Base-by-base conservation (phyloP, 2,329 filamentous ascomycete genomes). In the Alternaria solani region DNA sequence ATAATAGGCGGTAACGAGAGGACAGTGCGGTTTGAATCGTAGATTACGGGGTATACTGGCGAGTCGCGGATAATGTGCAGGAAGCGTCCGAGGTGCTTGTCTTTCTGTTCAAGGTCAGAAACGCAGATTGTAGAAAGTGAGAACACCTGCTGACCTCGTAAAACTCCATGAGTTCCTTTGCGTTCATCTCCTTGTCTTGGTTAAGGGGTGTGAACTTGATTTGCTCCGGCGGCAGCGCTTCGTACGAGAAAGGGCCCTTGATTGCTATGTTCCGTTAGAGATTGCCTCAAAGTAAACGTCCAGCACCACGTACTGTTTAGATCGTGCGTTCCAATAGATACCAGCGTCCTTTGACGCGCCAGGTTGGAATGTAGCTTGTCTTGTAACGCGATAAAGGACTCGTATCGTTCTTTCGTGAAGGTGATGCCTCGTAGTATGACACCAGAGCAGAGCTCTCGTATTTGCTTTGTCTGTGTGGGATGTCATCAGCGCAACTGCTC, bases 331-430 rank as follows among this genome's bases (percentile, higher is more conserved):
- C 95, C 95, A 75, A 99, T 97, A 23, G 94, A 91, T n/a, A 97
- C 94, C 47, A 99, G 83, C 1, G 94, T 97, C 72, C 95, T 86
- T 80, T 98, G 92, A 63, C 95, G 89, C 49, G 95, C 96, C 67
- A 99, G 84, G 77, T 99, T 99, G 78, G 94, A 91, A 83, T 99
- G 95, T 48, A 99, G 87, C 84, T 99, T 99, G 82, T 99, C 96
- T 83, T 99, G 95, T 48, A 99, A 86, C 57, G 90, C 88, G 77
- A 99, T 99, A 91, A 99, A 99, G 75, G 93, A 97, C 71, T 96
- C 92, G 80, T 99, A 99, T 68, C 91, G 87, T 69, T 90, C 92
- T 82, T 95, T 86, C 70, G 92, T 94, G 85, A 99, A 98, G 74
- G 89, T 93, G 83, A 99, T 87, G 77, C 93, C 92, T 68, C 95